These are phyloP conservation scores for Ceratobasidium sp. DNA, from an alignment of 1,284 basidiomycete genomes.

Conservation along the genomic window DNA sequence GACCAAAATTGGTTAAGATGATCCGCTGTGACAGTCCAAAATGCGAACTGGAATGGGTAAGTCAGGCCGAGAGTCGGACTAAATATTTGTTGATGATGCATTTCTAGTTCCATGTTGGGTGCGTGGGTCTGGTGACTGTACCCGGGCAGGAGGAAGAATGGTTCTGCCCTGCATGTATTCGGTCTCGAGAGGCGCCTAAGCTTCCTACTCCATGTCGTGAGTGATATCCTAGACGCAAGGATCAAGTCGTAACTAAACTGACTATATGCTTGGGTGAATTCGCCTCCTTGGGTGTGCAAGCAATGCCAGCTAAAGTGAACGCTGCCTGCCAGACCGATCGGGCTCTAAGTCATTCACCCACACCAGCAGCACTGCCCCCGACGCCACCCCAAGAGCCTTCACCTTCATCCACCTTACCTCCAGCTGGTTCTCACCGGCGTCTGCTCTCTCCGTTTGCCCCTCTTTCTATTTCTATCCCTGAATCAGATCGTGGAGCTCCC, in stretches of 20 bases:
- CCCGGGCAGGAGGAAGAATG: constrained; percentile 7
- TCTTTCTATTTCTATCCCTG: not conserved
- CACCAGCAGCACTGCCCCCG: no score
- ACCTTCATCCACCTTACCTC: not conserved
- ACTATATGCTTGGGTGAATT: constrained; percentile 3
- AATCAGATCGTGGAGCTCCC: not conserved
- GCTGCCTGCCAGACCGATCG: constrained; percentile 7
- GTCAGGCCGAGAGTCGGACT: not conserved
- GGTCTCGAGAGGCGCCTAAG: not conserved
- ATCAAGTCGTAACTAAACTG: no score
- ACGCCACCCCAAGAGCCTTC: not conserved
- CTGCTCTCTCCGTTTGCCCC: constrained; percentile 11
- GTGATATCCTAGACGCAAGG: no score
- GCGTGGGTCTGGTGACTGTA: constrained; percentile 5
- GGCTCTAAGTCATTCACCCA: not conserved
- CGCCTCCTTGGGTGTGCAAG: not conserved
- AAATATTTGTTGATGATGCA: not conserved
- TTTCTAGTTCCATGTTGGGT: constrained; percentile 14
- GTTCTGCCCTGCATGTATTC: constrained; percentile 19
- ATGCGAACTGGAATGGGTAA: constrained; percentile 14
- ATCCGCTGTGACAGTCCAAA: constrained; percentile 8
- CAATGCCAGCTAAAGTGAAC: not conserved
- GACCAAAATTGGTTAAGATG: constrained; percentile 10
- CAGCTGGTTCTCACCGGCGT: not conserved
- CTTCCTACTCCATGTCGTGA: no score